phyloP scores from a whole-genome alignment of 2,329 filamentous ascomycete genomes.

The Exophiala aquamarina region DNA sequence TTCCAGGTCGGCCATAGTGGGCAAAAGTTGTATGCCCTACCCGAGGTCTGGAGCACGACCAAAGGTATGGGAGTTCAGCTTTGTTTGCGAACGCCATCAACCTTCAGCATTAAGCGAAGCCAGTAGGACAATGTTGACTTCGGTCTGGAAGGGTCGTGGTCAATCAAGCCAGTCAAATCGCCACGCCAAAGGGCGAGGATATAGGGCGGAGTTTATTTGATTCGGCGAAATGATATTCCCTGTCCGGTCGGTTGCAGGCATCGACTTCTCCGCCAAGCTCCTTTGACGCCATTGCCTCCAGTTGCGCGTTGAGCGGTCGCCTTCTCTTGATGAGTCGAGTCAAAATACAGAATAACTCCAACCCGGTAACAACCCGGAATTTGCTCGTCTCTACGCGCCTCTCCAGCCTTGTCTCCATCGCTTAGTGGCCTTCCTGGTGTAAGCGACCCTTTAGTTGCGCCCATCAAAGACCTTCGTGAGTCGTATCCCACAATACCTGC shows the following conservation, averaged over 20 bases:
- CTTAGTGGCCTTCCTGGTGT: too few relatives aligned
- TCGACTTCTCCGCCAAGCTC: background rate
- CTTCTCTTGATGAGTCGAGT: too few relatives aligned
- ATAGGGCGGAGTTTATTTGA: background rate
- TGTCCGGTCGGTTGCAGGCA: background rate
- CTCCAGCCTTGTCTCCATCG: too few relatives aligned
- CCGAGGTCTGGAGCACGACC: background rate
- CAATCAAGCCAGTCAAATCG: background rate
- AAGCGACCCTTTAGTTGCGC: too few relatives aligned
- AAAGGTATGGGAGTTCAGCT: background rate
- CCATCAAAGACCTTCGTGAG: too few relatives aligned
- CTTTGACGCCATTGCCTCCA: background rate
- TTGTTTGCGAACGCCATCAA: background rate
- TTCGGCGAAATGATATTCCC: constrained; percentile 9
- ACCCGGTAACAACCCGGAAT: too few relatives aligned
- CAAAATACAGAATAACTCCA: too few relatives aligned
- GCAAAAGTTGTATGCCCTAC: background rate
- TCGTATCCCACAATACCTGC: too few relatives aligned
- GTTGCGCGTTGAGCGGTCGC: background rate
- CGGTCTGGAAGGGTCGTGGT: background rate
- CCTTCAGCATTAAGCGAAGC: constrained; percentile 2
- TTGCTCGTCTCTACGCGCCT: too few relatives aligned
- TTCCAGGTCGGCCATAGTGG: too few relatives aligned
- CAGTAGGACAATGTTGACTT: background rate
- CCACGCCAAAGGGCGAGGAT: background rate